Base-by-base conservation (phyloP, 257 asterid genomes). In the Scutellaria baicalensis region DNA sequence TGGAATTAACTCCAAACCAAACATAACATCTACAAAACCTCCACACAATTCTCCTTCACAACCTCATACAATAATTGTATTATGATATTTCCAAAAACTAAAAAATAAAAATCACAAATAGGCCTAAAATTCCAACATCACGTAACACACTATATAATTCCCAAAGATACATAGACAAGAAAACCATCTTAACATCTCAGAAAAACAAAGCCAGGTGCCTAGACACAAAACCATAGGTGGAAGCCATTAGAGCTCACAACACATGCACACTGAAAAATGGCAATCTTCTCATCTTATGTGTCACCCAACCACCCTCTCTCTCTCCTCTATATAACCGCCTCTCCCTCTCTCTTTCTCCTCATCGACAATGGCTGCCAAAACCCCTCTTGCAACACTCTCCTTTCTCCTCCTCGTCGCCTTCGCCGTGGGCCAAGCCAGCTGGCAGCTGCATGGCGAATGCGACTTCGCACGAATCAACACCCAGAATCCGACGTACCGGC, bases 251-350 rank as follows among this genome's bases (percentile, higher is more conserved):
- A 68, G 66, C 18, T 21, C 23, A 0, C 20, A 6, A 14, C 45
- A 65, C 95, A 88, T 88, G 95, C 92, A 85, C 0, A 50, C 48
- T 44, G 90, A 90, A 80, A 82, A 49, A 88, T 88, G 95, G 61
- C 89, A 77, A 40, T 6, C 36, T 36, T 59, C 42, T 5, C 54
- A 73, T 39, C 61, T 42, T 73, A 78, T 74, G 84, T 85, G 86
- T 81, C 33, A 2, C 33, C 88, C 13, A 50, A 70, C n/a, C n/a
- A 16, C 17, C 36, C 14, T 14, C 10, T 9, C 63, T 44, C 6
- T 5, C 4, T 57, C 54, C 6, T 72, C 33, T 74, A 88, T 85
- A 82, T 77, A 81, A 10, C 54, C 59, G n/a, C 62, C 6, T 6
- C 65, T 31, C 52, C 65, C 58, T 5, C 6, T 69, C 21, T 12